A percentile compares a stretch with the other conserved stretches of the same genome.
phyloP scores from a whole-genome alignment of 352 stramenopile species.

The Aphanomyces invadans region DNA sequence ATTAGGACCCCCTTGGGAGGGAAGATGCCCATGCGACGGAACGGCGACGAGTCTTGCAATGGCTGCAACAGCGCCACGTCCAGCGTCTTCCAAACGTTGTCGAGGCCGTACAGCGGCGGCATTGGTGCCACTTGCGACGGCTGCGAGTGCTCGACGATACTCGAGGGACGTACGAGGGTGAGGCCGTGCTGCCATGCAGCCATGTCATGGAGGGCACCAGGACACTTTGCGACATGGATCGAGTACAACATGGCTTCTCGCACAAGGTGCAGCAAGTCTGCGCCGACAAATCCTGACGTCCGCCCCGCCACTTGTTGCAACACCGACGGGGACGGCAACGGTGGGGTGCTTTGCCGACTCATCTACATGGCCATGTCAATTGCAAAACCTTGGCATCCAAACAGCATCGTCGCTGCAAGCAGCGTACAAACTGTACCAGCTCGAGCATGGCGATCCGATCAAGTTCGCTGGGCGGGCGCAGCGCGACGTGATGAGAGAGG shows the following conservation, averaged over 20 bases:
- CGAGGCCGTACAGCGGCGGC: constrained; percentile 92
- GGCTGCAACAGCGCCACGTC: constrained; percentile 96
- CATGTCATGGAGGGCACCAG: constrained; percentile 5
- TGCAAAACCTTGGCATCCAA: too few species aligned
- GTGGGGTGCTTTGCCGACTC: constrained; percentile 21
- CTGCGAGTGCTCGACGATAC: constrained; percentile 85
- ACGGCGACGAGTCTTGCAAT: constrained; percentile 92
- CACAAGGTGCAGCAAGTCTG: constrained; percentile 71
- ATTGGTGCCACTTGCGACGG: constrained; percentile 28
- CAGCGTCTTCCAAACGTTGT: constrained; percentile 94
- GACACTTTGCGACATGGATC: constrained; percentile 36
- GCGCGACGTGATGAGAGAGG: constrained; percentile 93
- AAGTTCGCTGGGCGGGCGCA: constrained; percentile 89
- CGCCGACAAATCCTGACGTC: constrained; percentile 93
- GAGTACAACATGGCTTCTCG: constrained; percentile 59
- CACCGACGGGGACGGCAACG: constrained; percentile 40
- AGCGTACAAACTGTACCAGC: too few species aligned
- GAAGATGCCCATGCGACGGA: constrained; percentile 95
- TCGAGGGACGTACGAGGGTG: constrained; percentile 88
- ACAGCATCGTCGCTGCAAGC: too few species aligned
- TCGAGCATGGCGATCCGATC: constrained; percentile 89
- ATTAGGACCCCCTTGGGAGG: constrained; percentile 97
- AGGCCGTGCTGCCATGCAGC: constrained; percentile 81
- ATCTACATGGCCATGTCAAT: too few species aligned
- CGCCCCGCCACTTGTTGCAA: constrained; percentile 87